Evolutionary conservation across 1,284 basidiomycete genomes (phyloP).

Genomic region (Psilocybe mexicana): DNA sequence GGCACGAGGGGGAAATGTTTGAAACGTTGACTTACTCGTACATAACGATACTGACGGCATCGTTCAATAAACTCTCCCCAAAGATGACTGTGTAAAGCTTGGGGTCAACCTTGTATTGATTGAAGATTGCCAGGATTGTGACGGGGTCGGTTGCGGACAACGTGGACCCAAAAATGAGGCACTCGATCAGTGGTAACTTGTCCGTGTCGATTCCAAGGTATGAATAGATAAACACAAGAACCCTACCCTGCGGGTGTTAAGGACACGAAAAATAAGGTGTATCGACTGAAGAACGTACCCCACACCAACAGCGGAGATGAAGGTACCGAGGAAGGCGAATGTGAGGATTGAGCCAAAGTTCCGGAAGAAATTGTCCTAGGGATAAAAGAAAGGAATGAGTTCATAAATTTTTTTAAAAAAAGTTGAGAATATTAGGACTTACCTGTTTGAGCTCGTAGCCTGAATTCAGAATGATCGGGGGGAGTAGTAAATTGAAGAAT

Average conservation of each 20-base stretch:
- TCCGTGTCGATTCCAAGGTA: slow-evolving; percentile 88
- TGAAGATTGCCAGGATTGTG: slow-evolving; percentile 98
- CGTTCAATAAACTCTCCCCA: slow-evolving; percentile 95
- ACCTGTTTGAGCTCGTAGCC: slow-evolving; percentile 98
- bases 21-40: slow-evolving; percentile 84
- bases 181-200: slow-evolving; percentile 83
- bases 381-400: background rate
- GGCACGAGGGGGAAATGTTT: background rate
- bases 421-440: slow-evolving; percentile 19
- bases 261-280: slow-evolving; percentile 15
- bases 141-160: slow-evolving; percentile 98
- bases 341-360: slow-evolving; percentile 97
- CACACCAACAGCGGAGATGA: slow-evolving; percentile 94
- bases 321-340: slow-evolving; percentile 96
- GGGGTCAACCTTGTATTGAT: slow-evolving; percentile 98
- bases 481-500: slow-evolving; percentile 96
- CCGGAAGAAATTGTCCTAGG: slow-evolving; percentile 93
- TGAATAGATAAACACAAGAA: slow-evolving; percentile 96
- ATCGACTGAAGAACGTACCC: slow-evolving; percentile 62
- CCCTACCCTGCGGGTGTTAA: slow-evolving; percentile 61
- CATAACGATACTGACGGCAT: slow-evolving; percentile 99
- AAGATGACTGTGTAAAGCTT: slow-evolving; percentile 98
- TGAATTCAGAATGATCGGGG: slow-evolving; percentile 97
- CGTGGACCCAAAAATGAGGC: slow-evolving; percentile 95
- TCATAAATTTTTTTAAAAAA: background rate